Base-by-base conservation (phyloP, 768 basidiomycete species). In the Rhodotorula kratochvilovae region DNA sequence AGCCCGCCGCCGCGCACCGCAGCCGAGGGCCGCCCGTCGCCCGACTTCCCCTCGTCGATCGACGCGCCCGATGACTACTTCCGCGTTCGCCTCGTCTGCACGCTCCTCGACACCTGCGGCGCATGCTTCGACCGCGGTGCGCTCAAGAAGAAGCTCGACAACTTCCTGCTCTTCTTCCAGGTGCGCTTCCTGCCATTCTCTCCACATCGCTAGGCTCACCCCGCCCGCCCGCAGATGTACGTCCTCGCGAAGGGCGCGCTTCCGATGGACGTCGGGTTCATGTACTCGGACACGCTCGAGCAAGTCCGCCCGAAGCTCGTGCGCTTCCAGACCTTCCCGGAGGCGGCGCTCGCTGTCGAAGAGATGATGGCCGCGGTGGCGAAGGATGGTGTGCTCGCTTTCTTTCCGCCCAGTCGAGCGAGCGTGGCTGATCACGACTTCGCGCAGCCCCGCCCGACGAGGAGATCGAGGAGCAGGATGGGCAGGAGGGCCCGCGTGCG, bases 211-310 rank as follows among this genome's bases (percentile, higher is more conserved):
- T 51, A 5, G 50, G 33, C 42, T 42, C 62, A 71, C n/a, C 76
- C 61, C 23, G 36, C 39, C 48, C 27, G 0, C 88, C 33, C 33
- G 27, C 72, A 85, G 83, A 88, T 93, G 68, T 99, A 98, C 80
- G 84, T 90, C 25, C 84, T 88, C n/a, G 91, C 90, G 83, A 99
- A 99, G 81, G 83, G 87, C 11, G 54, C 75, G 33, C 80, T 94
- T n/a, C 89, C 96, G 0, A 94, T 97, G 93, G 96, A 99, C 72
- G 89, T 96, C 19, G 94, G 96, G 63, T 99, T 98, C 81, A 95
- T 97, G 92, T 80, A 96, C 13, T 87, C 87, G 1, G 96, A 99
- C 80, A 96, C 95, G 2, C 81, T 99, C 16, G 94, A 98, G 91
- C 89, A 90, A 60, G 83, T 98, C n/a, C 85, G 94, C 68, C 93